These are phyloP conservation scores for Scedosporium boydii DNA, from an alignment of 2,329 filamentous ascomycete genomes.

Conservation along the genomic window DNA sequence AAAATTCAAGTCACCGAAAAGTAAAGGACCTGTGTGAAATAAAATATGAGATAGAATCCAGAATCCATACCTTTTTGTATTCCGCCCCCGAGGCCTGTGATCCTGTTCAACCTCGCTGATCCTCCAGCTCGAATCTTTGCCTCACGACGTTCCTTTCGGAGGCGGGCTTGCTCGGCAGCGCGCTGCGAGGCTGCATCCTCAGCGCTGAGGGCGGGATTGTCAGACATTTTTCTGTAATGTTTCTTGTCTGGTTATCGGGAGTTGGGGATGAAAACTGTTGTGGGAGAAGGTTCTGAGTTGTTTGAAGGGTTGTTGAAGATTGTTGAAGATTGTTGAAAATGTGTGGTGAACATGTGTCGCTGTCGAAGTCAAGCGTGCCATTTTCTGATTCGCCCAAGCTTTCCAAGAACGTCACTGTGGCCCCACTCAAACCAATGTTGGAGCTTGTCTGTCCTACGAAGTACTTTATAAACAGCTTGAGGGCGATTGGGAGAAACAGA, in stretches of 20 bases:
- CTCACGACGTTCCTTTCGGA: conserved; percentile 70
- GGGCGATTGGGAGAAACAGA: too few relatives aligned
- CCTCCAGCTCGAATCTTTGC: conserved; percentile 69
- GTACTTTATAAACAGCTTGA: too few relatives aligned
- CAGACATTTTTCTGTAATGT: background rate
- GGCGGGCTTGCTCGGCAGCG: conserved; percentile 56
- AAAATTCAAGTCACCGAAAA: background rate
- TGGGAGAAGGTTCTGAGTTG: background rate
- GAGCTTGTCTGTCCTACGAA: too few relatives aligned
- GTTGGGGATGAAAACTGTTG: too few relatives aligned
- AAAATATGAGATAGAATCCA: too few relatives aligned
- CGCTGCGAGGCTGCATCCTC: conserved; percentile 38
- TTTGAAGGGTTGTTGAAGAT: background rate
- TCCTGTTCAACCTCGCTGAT: conserved; percentile 60
- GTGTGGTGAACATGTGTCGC: too few relatives aligned
- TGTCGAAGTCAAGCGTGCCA: too few relatives aligned
- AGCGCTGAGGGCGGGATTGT: background rate
- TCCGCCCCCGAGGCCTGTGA: conserved; percentile 43
- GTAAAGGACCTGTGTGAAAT: too few relatives aligned
- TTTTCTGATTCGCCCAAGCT: too few relatives aligned
- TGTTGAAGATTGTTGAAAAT: too few relatives aligned
- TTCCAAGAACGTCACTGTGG: too few relatives aligned
- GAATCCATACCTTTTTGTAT: background rate
- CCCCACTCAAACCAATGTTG: too few relatives aligned
- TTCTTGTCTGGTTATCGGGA: background rate